Percentiles rank a stretch among this genome's conserved stretches.
Evolutionary conservation across 306 rosid genomes (phyloP).

Genomic region (Trifolium dubium): DNA sequence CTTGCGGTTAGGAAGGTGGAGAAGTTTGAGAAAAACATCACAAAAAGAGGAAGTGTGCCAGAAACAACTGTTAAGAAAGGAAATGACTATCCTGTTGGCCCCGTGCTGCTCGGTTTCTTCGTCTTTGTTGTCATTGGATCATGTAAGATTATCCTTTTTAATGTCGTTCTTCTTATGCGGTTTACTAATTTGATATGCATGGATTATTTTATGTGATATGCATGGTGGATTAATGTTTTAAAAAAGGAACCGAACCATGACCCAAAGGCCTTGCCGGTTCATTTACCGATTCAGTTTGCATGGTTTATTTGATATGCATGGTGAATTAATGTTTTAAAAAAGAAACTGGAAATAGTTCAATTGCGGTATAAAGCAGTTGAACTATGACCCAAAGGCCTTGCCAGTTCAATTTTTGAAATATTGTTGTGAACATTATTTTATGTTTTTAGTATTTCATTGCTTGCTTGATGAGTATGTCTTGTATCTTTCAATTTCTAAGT

Average conservation of each 20-base stretch:
- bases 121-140: constrained; percentile 95
- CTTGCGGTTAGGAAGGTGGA: constrained; percentile 89
- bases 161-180: background rate
- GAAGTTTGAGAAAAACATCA: constrained; percentile 89
- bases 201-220: background rate
- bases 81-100: constrained; percentile 94
- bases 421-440: background rate
- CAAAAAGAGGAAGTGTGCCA: constrained; percentile 88
- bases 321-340: background rate
- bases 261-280: background rate
- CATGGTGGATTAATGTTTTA: background rate
- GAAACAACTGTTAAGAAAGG: constrained; percentile 82
- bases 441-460: constrained; percentile 1
- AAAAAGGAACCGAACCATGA: background rate
- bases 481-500: background rate
- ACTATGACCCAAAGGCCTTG: background rate
- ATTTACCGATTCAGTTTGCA: too few species aligned
- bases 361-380: background rate
- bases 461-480: background rate
- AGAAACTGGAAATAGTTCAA: background rate
- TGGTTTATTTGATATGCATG: background rate
- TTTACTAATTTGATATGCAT: background rate
- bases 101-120: constrained; percentile 90
- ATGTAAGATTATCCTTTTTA: constrained; percentile 56
- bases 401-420: background rate